Conservation (phyloP, 148 eudicot genomes). For the Chenopodium quinoa region DNA sequence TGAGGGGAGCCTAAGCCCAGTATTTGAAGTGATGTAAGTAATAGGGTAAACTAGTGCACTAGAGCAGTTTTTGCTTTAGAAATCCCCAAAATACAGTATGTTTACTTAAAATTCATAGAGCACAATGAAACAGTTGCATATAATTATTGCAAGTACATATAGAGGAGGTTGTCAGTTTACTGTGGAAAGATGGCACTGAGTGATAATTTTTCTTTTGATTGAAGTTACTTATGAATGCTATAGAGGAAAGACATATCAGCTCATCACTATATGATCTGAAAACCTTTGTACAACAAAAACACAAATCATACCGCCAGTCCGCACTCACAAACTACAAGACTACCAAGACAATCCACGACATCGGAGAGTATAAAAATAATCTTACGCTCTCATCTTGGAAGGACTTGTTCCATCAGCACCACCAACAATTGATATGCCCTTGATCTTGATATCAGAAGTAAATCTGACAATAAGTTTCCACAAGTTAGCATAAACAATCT, state of each 20-base stretch:
- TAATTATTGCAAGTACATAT: neutral
- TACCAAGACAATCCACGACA: neutral
- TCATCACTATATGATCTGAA: neutral
- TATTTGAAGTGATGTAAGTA: neutral
- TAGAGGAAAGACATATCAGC: neutral
- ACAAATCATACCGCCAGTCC: neutral
- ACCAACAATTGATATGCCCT: slow-evolving; percentile 93
- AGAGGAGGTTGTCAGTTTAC: neutral
- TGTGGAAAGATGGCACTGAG: too few species aligned
- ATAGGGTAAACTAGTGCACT: neutral
- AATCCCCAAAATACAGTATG: neutral
- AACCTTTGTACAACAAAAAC: neutral
- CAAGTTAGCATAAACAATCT: neutral
- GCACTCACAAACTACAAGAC: neutral
- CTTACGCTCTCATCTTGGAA: slow-evolving; percentile 98
- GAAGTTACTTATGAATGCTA: neutral
- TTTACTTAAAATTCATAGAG: neutral
- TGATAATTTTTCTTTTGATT: too few species aligned
- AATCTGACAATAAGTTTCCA: slow-evolving; percentile 41
- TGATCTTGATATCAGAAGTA: slow-evolving; percentile 95
- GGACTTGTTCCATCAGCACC: slow-evolving; percentile 99
- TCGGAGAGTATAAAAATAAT: slow-evolving; percentile 9
- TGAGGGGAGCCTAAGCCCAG: too few species aligned
- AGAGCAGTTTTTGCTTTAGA: neutral
- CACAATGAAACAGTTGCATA: neutral